Evolutionary conservation across 2,329 filamentous ascomycete genomes (phyloP).

Genomic region (Clarireedia hainanense): DNA sequence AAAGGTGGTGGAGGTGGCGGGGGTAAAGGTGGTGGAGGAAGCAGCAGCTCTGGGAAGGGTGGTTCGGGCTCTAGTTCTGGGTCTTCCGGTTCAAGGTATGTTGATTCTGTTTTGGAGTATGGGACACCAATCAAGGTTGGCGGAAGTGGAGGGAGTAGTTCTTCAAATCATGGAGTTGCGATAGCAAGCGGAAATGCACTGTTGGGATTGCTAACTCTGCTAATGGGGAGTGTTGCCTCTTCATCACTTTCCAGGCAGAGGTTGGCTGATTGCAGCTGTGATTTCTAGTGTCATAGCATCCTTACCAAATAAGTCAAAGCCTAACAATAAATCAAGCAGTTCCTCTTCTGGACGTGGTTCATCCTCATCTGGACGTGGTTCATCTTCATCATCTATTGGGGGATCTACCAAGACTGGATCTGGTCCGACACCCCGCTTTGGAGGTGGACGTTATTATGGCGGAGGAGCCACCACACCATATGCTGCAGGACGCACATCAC

Average conservation of each 20-base stretch:
- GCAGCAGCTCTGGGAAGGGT: constrained; percentile 23
- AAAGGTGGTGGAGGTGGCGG: constrained; percentile 52
- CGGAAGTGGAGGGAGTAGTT: constrained; percentile 14
- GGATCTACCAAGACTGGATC: constrained; percentile 49
- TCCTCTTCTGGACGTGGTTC: constrained; percentile 10
- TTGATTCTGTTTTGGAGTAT: constrained; percentile 12
- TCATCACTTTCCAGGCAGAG: no score
- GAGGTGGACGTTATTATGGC: constrained; percentile 57
- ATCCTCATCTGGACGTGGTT: constrained; percentile 13
- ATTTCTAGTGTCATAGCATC: not conserved
- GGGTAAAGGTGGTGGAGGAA: constrained; percentile 45
- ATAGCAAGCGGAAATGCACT: not conserved
- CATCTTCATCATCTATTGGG: constrained; percentile 31
- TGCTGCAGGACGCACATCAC: constrained; percentile 40
- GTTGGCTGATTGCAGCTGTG: no score
- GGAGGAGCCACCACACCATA: constrained; percentile 59
- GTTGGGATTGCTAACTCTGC: not conserved
- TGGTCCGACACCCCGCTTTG: constrained; percentile 49
- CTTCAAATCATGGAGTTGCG: constrained; percentile 11
- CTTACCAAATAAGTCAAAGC: not conserved
- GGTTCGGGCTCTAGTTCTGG: constrained; percentile 14
- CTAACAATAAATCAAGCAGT: constrained; percentile 9
- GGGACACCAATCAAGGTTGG: not conserved
- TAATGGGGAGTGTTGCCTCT: not conserved
- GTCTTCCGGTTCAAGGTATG: constrained; percentile 22